A percentile compares a stretch with the other conserved stretches of the same genome.
These are phyloP conservation scores for Glycine soja DNA, from an alignment of 306 rosid genomes.

Conservation along the genomic window DNA sequence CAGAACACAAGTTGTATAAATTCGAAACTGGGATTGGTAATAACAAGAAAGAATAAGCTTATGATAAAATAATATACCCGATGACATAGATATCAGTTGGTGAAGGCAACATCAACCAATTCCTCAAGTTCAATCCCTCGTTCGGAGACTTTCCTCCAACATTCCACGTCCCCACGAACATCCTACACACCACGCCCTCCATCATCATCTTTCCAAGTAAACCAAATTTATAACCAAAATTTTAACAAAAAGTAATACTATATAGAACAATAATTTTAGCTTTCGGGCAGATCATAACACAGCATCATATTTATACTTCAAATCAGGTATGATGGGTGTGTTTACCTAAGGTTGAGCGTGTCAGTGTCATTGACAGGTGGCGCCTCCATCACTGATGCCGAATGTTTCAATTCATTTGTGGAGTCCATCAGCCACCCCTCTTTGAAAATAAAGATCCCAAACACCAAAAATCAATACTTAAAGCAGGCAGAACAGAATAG, in stretches of 20 bases:
- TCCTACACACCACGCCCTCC: constrained; percentile 51
- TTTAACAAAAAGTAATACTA: neutral
- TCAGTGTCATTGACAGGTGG: constrained; percentile 46
- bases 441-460: neutral
- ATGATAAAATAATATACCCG: constrained; percentile 59
- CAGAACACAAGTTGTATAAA: constrained; percentile 11
- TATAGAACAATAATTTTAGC: neutral
- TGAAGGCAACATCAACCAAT: constrained; percentile 68
- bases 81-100: constrained; percentile 71
- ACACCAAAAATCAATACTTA: constrained; percentile 18
- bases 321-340: neutral
- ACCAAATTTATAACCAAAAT: neutral
- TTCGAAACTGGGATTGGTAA: neutral
- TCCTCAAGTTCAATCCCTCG: constrained; percentile 60
- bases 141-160: constrained; percentile 91
- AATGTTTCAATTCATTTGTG: constrained; percentile 20
- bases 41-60: neutral
- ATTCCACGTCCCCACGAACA: constrained; percentile 97
- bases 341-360: constrained; percentile 55
- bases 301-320: neutral
- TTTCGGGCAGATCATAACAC: no score
- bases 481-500: neutral
- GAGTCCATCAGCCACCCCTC: constrained; percentile 60
- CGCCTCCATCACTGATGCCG: constrained; percentile 42
- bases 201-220: neutral